Base-by-base conservation (phyloP, 1,139 yeast genomes). In the Scheffersomyces segobiensis region DNA sequence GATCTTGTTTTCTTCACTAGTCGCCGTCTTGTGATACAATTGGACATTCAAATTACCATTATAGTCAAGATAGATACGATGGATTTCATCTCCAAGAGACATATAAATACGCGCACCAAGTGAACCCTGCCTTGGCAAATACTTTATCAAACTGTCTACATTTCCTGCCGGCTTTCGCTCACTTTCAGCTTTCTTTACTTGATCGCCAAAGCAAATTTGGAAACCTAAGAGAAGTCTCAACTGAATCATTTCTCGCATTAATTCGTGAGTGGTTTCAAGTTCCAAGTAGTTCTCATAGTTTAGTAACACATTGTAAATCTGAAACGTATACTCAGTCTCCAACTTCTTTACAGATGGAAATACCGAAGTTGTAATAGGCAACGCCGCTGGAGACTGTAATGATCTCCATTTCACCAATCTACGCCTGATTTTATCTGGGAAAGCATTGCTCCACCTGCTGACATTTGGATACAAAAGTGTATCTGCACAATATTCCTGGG, bases 381-480 rank as follows among this genome's bases (percentile, higher is more conserved):
- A 76, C 3, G 97, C 88, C 0, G 98, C 98, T 0, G 99, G 99
- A 0, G 97, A 87, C 47, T 92, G 89, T 57, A 96, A 80, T 0
- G 98, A 93, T 59, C 91, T 84, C 99, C 99, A 96, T 69, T 93
- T 93, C 52, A 93, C 88, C 14, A 85, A 79, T 63, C 87, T 83
- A 53, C 93, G 78, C 56, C 84, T 85, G 24, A 87, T 85, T 52
- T 84, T 83, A 17, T 82, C 81, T 0, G 98, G 97, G 67, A 91
- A 91, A 0, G 91, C 96, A 71, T 90, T 92, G 57, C 87, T 88
- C 99, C 99, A 96, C 61, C 97, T 82, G 52, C 82, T 77, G 8
- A 65, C 63, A 47, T 50, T 91, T 84, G 67, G 85, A 84, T 57
- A 57, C 52, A 79, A 67, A 3, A 48, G 50, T 48, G 26, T 48